Conservation (phyloP, 225 moss, liverwort and hornwort species). For the Bryoerythrophyllum caledonicum region DNA sequence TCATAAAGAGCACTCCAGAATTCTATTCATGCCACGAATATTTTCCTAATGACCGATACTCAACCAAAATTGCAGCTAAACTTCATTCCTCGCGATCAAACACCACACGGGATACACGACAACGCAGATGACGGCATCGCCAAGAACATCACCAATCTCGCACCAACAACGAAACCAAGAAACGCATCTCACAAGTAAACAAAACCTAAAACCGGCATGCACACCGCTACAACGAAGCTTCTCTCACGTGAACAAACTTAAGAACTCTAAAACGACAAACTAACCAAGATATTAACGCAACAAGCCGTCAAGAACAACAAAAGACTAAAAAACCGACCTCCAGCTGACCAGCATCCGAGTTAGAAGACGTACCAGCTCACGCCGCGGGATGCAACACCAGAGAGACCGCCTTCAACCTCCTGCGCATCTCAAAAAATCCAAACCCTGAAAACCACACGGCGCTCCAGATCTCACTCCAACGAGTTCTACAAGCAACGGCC, state of each 20-base stretch:
- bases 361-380: slow-evolving; percentile 27
- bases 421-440: slow-evolving; percentile 24
- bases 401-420: slow-evolving; percentile 2
- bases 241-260: background rate
- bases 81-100: background rate
- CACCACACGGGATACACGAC: background rate
- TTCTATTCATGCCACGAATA: background rate
- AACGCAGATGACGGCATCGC: background rate
- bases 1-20: background rate
- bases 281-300: background rate
- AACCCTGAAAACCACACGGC: slow-evolving; percentile 9
- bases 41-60: no score
- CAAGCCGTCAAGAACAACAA: background rate
- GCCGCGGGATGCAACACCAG: slow-evolving; percentile 18
- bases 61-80: background rate
- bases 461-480: background rate
- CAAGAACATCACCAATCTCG: background rate
- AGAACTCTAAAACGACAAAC: background rate
- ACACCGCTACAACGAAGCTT: background rate
- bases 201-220: slow-evolving; percentile 20
- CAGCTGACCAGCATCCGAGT: background rate
- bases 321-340: background rate
- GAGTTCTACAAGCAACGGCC: background rate
- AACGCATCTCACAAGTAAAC: background rate
- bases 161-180: background rate